Evolutionary conservation across 805 yeast genomes (phyloP).

Genomic region (Spathaspora girioi): DNA sequence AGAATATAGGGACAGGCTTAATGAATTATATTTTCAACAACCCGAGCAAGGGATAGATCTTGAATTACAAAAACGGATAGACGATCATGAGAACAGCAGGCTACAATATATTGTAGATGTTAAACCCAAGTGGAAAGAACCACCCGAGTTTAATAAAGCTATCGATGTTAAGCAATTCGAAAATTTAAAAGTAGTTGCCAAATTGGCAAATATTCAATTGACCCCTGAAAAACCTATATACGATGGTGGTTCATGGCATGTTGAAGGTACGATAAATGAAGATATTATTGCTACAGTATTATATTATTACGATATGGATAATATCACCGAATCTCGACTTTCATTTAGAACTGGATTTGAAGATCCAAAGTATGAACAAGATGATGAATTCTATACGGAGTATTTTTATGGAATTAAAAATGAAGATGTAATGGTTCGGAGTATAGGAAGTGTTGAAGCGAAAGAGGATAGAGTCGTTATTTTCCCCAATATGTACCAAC

Average conservation of each 20-base stretch:
- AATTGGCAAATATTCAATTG: constrained; percentile 38
- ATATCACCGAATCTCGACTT: constrained; percentile 30
- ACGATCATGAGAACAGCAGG: not conserved
- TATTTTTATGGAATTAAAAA: constrained; percentile 27
- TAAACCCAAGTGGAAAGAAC: constrained; percentile 4
- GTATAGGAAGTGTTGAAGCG: constrained; percentile 24
- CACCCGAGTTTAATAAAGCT: constrained; percentile 6
- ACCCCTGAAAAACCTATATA: constrained; percentile 39
- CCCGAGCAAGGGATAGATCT: constrained; percentile 1
- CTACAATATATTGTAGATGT: constrained; percentile 6
- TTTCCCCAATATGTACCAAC: constrained; percentile 39
- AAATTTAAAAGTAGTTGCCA: constrained; percentile 33
- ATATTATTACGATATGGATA: constrained; percentile 38
- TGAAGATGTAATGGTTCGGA: constrained; percentile 21
- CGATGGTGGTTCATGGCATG: constrained; percentile 42
- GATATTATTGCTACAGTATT: constrained; percentile 39
- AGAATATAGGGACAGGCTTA: no score
- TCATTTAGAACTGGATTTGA: constrained; percentile 26
- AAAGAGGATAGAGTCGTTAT: constrained; percentile 25
- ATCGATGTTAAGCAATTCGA: constrained; percentile 15
- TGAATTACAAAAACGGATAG: constrained; percentile 1
- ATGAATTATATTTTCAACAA: no score
- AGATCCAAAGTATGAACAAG: constrained; percentile 34
- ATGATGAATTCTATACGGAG: constrained; percentile 21
- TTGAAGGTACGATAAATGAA: constrained; percentile 40